Percentiles rank a stretch among this genome's conserved stretches.
Evolutionary conservation across 768 basidiomycete genomes (phyloP).

Genomic region (Tricholoma sp.): DNA sequence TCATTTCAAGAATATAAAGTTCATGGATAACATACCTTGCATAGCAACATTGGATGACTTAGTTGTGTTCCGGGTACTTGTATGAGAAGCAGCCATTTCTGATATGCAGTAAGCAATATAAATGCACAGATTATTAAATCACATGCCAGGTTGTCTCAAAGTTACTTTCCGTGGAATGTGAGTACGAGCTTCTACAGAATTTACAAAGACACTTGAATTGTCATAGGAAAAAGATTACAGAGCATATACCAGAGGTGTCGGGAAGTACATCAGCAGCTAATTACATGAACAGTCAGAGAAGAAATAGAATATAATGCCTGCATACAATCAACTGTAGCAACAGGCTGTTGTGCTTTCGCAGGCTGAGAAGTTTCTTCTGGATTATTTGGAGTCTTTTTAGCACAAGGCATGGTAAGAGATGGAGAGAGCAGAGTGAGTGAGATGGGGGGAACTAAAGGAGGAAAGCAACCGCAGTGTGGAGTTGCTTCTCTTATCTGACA

Average conservation of each 20-base stretch:
- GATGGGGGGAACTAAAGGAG: neutral
- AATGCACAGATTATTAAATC: neutral
- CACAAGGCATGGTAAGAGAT: no score
- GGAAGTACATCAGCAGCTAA: neutral
- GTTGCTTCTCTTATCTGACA: no score
- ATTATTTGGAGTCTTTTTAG: neutral
- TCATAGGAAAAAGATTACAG: neutral
- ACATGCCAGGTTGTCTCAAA: neutral
- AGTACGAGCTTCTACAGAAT: no score
- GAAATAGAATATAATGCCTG: neutral
- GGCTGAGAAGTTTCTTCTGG: no score
- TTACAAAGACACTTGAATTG: neutral
- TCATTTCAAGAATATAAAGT: no score
- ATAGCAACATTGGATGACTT: no score
- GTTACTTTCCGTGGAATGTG: neutral
- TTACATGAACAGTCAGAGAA: no score
- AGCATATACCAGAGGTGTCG: neutral
- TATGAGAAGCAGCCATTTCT: no score
- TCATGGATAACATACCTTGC: no score
- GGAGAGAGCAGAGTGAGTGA: neutral
- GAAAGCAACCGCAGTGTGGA: neutral
- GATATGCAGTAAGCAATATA: no score
- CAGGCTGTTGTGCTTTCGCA: no score
- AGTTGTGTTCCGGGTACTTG: no score
- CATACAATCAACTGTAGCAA: neutral